Percentiles rank a stretch among this genome's conserved stretches.
phyloP scores from a whole-genome alignment of 495 filamentous ascomycete genomes.

The Lineolata rhizophorae region DNA sequence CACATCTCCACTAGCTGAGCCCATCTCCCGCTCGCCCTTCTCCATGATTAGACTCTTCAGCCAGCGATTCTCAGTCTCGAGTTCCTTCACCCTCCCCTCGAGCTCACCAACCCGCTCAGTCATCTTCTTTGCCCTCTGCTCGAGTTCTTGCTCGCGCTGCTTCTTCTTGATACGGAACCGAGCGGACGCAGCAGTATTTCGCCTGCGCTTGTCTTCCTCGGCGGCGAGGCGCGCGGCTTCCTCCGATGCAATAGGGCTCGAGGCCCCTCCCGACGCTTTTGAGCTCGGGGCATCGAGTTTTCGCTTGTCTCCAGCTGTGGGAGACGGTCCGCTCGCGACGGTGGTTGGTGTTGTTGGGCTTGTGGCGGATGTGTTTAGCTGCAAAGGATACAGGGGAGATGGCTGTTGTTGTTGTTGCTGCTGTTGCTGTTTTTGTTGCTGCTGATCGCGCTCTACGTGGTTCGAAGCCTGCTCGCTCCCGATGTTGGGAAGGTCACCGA shows the following conservation, averaged over 20 bases:
- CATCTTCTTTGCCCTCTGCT: conserved; percentile 77
- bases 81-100: conserved; percentile 59
- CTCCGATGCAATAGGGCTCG: conserved; percentile 28
- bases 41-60: conserved; percentile 82
- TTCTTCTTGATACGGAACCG: conserved; percentile 99
- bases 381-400: too few species aligned
- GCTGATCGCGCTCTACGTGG: too few species aligned
- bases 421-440: too few species aligned
- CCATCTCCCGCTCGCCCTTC: conserved; percentile 39
- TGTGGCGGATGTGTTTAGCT: conserved; percentile 18
- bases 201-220: conserved; percentile 91
- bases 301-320: conserved; percentile 26
- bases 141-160: conserved; percentile 84
- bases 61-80: conserved; percentile 96
- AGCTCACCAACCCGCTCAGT: conserved; percentile 58
- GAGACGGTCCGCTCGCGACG: conserved; percentile 21
- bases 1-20: too few species aligned
- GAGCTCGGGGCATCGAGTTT: conserved; percentile 24
- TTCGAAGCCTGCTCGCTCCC: too few species aligned
- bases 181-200: conserved; percentile 86
- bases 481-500: conserved; percentile 7
- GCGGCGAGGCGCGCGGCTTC: conserved; percentile 56
- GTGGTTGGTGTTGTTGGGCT: conserved; percentile 18
- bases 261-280: too few species aligned
- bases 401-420: too few species aligned